Evolutionary conservation across 2,329 filamentous ascomycete species (phyloP).

Genomic region (Emericellopsis atlantica): DNA sequence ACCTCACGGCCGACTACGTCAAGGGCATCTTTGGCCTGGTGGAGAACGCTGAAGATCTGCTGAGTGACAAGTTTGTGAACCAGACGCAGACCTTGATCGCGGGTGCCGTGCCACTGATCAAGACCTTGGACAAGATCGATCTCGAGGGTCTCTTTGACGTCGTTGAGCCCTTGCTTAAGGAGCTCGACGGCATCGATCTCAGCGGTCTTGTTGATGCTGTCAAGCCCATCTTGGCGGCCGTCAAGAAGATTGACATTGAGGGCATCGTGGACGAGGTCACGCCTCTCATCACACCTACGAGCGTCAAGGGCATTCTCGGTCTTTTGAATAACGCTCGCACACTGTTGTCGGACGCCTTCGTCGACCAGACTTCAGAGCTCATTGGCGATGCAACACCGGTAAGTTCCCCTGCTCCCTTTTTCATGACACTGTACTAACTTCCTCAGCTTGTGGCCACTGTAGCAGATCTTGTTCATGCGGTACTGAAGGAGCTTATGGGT

Average conservation of each 20-base stretch:
- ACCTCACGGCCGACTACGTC: conserved; percentile 19
- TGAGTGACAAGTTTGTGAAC: conserved; percentile 24
- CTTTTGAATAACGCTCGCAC: conserved; percentile 24
- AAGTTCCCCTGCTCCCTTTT: conserved; percentile 7
- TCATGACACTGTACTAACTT: background rate
- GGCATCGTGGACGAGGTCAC: conserved; percentile 20
- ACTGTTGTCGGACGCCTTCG: conserved; percentile 23
- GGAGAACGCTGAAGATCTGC: conserved; percentile 21
- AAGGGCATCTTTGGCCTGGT: conserved; percentile 20
- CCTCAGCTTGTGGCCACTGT: conserved; percentile 17
- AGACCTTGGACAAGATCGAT: conserved; percentile 20
- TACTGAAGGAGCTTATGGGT: conserved; percentile 15
- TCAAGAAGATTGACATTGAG: conserved; percentile 24
- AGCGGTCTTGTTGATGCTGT: conserved; percentile 17
- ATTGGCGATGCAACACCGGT: conserved; percentile 28
- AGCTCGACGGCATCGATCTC: conserved; percentile 20
- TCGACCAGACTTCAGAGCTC: conserved; percentile 26
- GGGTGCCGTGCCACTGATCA: conserved; percentile 22
- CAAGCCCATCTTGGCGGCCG: conserved; percentile 20
- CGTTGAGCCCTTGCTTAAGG: conserved; percentile 20
- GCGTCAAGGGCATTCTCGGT: conserved; percentile 19
- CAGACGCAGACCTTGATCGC: conserved; percentile 23
- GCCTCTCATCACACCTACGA: conserved; percentile 25
- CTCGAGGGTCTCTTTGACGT: conserved; percentile 20
- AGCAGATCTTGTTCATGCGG: conserved; percentile 17